These are phyloP conservation scores for Anthostomella pinea DNA, from an alignment of 2,329 filamentous ascomycete genomes.

Conservation along the genomic window DNA sequence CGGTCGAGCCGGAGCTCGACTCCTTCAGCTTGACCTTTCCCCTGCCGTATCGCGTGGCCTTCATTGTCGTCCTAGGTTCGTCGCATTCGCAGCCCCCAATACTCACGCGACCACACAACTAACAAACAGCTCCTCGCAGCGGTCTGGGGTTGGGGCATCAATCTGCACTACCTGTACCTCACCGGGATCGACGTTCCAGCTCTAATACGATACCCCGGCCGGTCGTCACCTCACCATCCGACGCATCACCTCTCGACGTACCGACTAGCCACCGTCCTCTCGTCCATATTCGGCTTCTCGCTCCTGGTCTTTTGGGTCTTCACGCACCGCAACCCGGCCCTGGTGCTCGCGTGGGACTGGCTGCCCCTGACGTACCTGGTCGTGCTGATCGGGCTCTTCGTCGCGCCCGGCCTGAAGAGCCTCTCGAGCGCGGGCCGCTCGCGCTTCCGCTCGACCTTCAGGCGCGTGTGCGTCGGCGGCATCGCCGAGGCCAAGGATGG, in stretches of 20 bases:
- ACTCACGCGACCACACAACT: background rate
- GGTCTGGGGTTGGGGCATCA: conserved; percentile 92
- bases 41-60: conserved; percentile 82
- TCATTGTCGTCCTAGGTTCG: conserved; percentile 78
- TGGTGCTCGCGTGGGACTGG: conserved; percentile 77
- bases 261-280: conserved; percentile 76
- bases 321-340: conserved; percentile 65
- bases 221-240: conserved; percentile 65
- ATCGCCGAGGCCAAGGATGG: conserved; percentile 83
- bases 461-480: conserved; percentile 78
- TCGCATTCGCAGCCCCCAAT: conserved; percentile 3
- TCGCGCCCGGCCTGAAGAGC: conserved; percentile 63
- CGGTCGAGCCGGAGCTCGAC: conserved; percentile 71
- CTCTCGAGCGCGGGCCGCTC: conserved; percentile 68
- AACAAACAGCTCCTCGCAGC: conserved; percentile 46
- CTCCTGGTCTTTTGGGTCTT: conserved; percentile 80
- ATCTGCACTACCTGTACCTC: conserved; percentile 80
- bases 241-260: conserved; percentile 82
- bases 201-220: conserved; percentile 81
- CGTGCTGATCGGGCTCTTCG: conserved; percentile 66
- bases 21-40: conserved; percentile 84
- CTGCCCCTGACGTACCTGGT: conserved; percentile 82
- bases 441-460: conserved; percentile 72
- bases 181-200: conserved; percentile 83
- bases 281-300: conserved; percentile 66